Percentiles rank a stretch among this genome's conserved stretches.
These are phyloP conservation scores for Stagonosporopsis chrysanthemi DNA, from an alignment of 2,329 filamentous ascomycete genomes.

Conservation along the genomic window DNA sequence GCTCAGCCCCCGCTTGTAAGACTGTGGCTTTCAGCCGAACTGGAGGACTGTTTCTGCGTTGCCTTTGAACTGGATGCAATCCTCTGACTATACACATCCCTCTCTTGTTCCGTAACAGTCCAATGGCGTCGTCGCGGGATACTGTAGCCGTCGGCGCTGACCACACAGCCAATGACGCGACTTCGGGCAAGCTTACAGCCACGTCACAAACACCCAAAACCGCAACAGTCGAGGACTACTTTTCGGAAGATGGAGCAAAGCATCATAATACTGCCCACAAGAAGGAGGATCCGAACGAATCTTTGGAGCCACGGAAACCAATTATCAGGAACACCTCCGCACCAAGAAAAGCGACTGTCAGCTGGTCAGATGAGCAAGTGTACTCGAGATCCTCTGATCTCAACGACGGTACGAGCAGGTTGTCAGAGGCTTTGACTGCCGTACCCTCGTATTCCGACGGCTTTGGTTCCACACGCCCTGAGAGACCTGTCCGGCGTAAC, in stretches of 20 bases:
- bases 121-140: neutral
- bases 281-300: neutral
- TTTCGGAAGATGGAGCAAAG: neutral
- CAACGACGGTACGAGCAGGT: neutral
- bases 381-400: neutral
- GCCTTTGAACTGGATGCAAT: neutral
- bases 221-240: neutral
- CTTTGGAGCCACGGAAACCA: neutral
- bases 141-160: neutral
- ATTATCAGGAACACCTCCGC: neutral
- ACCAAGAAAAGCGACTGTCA: neutral
- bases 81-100: too few relatives aligned
- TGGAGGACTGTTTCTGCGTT: too few relatives aligned
- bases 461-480: neutral
- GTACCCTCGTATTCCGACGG: neutral
- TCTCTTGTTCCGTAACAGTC: neutral
- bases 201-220: neutral
- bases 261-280: neutral
- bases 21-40: neutral
- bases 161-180: too few relatives aligned
- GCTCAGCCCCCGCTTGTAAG: constrained; percentile 1
- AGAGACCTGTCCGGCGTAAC: neutral
- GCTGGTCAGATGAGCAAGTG: neutral
- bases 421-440: neutral
- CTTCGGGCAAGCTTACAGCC: neutral